Percentiles rank a stretch among this genome's conserved stretches.
Evolutionary conservation across 1,139 yeast genomes (phyloP).

Genomic region (Zygoascus sp.): DNA sequence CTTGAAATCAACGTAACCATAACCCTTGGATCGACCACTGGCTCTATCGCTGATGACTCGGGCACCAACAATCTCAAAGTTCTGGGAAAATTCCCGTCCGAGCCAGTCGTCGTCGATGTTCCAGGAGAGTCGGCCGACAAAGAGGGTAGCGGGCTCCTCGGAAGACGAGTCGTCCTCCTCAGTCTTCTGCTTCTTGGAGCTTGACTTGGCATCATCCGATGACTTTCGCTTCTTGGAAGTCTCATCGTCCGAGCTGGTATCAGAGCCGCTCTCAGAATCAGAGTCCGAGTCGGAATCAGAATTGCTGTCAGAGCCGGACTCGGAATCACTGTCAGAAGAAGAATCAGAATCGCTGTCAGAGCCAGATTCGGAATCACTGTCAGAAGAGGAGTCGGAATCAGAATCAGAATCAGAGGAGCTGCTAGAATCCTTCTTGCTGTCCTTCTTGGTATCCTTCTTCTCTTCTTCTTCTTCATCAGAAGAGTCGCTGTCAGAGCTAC

Average conservation of each 20-base stretch:
- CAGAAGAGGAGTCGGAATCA: conserved; percentile 33
- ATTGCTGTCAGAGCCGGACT: conserved; percentile 32
- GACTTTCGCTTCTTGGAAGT: conserved; percentile 10
- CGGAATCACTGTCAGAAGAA: conserved; percentile 28
- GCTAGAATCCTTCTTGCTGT: conserved; percentile 27
- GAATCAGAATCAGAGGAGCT: conserved; percentile 34
- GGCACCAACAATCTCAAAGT: conserved; percentile 80
- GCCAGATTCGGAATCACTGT: conserved; percentile 36
- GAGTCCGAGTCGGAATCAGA: conserved; percentile 27
- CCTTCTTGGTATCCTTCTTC: conserved; percentile 27
- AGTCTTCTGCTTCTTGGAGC: conserved; percentile 11
- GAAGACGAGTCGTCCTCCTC: conserved; percentile 26
- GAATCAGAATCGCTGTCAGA: conserved; percentile 37
- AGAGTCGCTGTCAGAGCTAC: too few species aligned
- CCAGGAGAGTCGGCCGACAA: conserved; percentile 98
- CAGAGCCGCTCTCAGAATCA: conserved; percentile 31
- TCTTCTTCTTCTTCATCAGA: conserved; percentile 22
- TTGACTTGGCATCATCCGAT: conserved; percentile 19
- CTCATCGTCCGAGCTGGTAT: conserved; percentile 23
- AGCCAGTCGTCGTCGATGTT: conserved; percentile 94
- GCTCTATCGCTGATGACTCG: conserved; percentile 93
- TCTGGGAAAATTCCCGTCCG: conserved; percentile 72
- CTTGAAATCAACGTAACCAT: conserved; percentile 95
- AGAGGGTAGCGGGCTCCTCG: conserved; percentile 71
- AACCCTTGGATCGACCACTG: conserved; percentile 93